Evolutionary conservation across 1,139 yeast genomes (phyloP), one percentile per base, ranked within the genome.

Genomic region (Hyphopichia khmerensis): DNA sequence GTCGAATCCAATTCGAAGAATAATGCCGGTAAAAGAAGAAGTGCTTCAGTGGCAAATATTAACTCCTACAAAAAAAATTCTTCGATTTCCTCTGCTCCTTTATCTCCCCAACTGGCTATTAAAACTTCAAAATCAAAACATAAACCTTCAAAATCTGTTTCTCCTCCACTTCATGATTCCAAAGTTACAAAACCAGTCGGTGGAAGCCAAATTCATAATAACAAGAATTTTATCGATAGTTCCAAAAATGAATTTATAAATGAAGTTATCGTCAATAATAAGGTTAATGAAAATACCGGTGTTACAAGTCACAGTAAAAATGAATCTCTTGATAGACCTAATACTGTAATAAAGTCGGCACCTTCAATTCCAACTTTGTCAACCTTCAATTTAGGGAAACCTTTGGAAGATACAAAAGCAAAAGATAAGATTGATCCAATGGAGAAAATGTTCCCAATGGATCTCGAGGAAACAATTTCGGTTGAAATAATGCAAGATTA

Each of bases 21-120:
- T 26, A 26, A 26, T 26, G 14, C 30, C 16, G 14, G 19, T 6
- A 18, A 32, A 27, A 19, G 35, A 15, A 16, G 38, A 8, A 36
- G 36, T 26, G 19, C 43, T 9, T 33, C 48, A 10, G 30, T 26
- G 23, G 38, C 38, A 15, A 37, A 24, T 30, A 38, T 16, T 33
- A 40, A 14, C 38, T 33, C 15, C 30, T 39, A 18, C 33, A 38
- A 30, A 33, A 30, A n/a, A 14, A 10, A 11, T 18, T 19, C 27
- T 19, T 36, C 29, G 15, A n/a, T 29, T 21, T 31, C 23, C 4
- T 16, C 23, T 4, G 34, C 34, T 9, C 8, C 9, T n/a, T 30
- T 14, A 15, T 30, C 33, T 5, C 33, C 33, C 17, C 9, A 30
- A 14, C 7, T 6, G 7, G 7, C 10, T 7, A 21, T 23, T 11